phyloP scores from a whole-genome alignment of 306 rosid genomes.

The Lathyrus sativus region DNA sequence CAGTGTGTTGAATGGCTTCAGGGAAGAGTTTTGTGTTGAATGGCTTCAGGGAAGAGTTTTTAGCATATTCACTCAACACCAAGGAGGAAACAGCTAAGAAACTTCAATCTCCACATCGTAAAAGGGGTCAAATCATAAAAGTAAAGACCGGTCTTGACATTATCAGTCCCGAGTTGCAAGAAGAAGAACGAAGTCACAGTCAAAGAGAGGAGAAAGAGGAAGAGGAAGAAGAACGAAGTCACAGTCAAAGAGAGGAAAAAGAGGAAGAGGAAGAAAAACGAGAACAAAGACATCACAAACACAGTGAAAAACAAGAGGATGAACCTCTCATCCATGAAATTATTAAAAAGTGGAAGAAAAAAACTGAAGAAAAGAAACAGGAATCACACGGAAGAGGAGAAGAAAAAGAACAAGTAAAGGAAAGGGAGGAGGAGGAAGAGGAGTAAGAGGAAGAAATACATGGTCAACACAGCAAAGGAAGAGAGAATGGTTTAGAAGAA shows the following conservation, averaged over 20 bases:
- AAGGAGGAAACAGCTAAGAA: constrained; percentile 36
- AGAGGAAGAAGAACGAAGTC: background rate
- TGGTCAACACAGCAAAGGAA: background rate
- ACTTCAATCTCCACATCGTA: constrained; percentile 41
- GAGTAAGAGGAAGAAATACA: background rate
- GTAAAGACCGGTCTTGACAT: constrained; percentile 43
- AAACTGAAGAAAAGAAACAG: background rate
- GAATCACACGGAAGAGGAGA: background rate
- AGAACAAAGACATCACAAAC: no score
- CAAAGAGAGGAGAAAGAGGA: background rate
- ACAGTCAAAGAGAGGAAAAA: background rate
- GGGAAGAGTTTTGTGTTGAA: constrained; percentile 32
- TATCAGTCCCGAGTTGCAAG: constrained; percentile 41
- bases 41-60: constrained; percentile 42
- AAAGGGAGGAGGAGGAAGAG: background rate
- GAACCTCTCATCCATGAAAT: background rate
- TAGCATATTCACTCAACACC: constrained; percentile 46
- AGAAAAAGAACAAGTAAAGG: background rate
- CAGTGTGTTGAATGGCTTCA: constrained; percentile 48
- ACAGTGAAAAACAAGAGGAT: no score
- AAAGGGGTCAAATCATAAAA: constrained; percentile 43
- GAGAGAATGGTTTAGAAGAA: constrained; percentile 44
- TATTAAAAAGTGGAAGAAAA: background rate
- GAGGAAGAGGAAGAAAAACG: background rate
- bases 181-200: background rate